Conservation (phyloP, 176 grass and related monocot genomes). For the Triticum aestivum region DNA sequence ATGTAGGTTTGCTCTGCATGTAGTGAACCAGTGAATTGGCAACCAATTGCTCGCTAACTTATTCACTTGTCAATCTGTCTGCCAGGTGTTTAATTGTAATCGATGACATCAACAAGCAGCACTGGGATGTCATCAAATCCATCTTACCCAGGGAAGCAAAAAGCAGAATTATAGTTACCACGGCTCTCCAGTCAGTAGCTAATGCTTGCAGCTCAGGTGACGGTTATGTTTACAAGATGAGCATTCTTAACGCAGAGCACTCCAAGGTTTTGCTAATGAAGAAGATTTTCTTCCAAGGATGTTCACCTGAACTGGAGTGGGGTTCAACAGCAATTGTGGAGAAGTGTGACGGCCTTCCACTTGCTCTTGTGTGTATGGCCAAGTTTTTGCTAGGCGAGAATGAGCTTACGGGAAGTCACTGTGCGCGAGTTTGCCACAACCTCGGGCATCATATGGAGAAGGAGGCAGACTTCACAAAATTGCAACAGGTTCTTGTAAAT, state of each 20-base stretch:
- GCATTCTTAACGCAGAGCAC: constrained; percentile 4
- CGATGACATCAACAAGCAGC: constrained; percentile 7
- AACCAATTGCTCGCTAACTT: not conserved
- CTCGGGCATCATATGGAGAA: not conserved
- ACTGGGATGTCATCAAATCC: constrained; percentile 10
- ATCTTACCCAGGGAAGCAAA: not conserved
- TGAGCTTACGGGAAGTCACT: not conserved
- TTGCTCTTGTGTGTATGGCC: not conserved
- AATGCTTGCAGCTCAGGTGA: not conserved
- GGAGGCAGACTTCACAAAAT: not conserved
- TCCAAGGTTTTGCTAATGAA: not conserved
- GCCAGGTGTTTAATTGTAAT: constrained; percentile 33
- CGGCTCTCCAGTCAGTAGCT: not conserved
- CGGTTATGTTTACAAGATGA: constrained; percentile 10
- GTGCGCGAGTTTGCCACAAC: not conserved
- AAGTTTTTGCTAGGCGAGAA: not conserved
- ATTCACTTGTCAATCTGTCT: not conserved
- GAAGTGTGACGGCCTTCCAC: constrained; percentile 28
- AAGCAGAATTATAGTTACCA: constrained; percentile 14
- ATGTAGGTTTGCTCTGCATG: not conserved
- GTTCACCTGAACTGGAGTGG: not conserved
- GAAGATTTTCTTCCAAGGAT: not conserved
- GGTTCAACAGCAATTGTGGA: not conserved
- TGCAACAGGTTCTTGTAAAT: not conserved
- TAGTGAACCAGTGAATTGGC: not conserved